Base-by-base conservation (phyloP, 441 rosid genomes). In the Erysimum cheiri region DNA sequence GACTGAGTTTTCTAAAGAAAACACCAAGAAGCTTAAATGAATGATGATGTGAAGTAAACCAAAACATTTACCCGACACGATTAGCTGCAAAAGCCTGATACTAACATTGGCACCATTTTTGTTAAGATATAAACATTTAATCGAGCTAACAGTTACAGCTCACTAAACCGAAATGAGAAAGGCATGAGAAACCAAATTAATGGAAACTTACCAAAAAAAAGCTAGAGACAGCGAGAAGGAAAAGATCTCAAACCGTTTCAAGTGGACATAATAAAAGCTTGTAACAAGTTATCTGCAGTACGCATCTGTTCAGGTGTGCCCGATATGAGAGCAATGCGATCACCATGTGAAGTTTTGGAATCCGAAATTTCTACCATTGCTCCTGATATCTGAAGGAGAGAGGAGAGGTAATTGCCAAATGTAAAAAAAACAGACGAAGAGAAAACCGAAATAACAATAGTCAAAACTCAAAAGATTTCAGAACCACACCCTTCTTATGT, bases 301-400 rank as follows among this genome's bases (percentile, higher is more conserved):
- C 79, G 92, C 83, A 79, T 91, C 84, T 92, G 92, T 85, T 92
- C 96, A 33, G 85, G 82, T 28, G 97, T 92, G 74, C 98, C 98
- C 47, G 92, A 81, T 72, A 94, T 66, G 60, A 80, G 87, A 75
- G 98, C 97, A 62, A 90, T 74, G 44, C 87, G 96, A 74, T 84
- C 97, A 44, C 98, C 98, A 40, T 88, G 83, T 17, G 82, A 81
- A 64, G 88, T 78, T 76, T 86, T 88, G 57, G 94, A 82, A 61
- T 88, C 97, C 58, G 94, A 90, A 50, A 94, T 80, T 80, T 90
- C 97, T 77, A 90, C 70, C 82, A 82, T 74, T 36, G 98, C 98
- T 81, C 99, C 96, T 7, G 97, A 92, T 79, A 94, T 88, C 99
- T 92, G 90, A 78, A 78, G 82, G 24, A 69, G 40, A 69, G 37